Evolutionary conservation across 139 green algal species (phyloP), one percentile per base, ranked within the genome.

Genomic region (Volvox africanus): DNA sequence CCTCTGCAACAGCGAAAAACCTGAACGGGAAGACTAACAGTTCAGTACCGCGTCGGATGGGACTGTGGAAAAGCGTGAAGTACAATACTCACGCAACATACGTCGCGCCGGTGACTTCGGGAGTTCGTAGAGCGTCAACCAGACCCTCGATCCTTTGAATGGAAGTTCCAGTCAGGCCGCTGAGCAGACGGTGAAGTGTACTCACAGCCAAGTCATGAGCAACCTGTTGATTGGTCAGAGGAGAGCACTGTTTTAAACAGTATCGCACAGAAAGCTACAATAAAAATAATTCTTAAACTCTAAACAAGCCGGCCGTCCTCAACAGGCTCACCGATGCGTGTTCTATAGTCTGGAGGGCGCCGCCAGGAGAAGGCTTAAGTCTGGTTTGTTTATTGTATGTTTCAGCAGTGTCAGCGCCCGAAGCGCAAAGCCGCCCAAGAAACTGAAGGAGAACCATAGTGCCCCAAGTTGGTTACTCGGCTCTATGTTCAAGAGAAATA

Each of bases 1-100:
- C 75, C 22, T 81, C 75, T 13, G 75, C 32, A 81, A 81, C 75
- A 26, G 22, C 75, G 75, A 61, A 81, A 28, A 81, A 81, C 75
- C 75, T 81, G 75, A 17, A 28, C 16, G 30, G 26, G 32, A 79
- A 79, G 24, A 36, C 71, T 30, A 11, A 73, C 24, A 24, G 65
- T 28, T 28, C 5, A 73, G 21, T 73, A 24, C 65, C 65, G 5
- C 65, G 44, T 55, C 44, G 44, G 44, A 55, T 75, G 67, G 67
- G 22, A 14, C 22, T 75, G 24, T 28, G 67, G 67, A 32, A 12
- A 75, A 32, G 67, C 24, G 24, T 12, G 67, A 28, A 28, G 67
- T 75, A 28, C 67, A 75, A 14, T 79, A 35, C 75, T 81, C 22
- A 81, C 75, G n/a, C 75, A 24, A 30, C 75, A 30, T 61, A 55